Evolutionary conservation across 2,329 filamentous ascomycete species (phyloP), one percentile per base, ranked within the genome.

Genomic region (Aureobasidium zeae): DNA sequence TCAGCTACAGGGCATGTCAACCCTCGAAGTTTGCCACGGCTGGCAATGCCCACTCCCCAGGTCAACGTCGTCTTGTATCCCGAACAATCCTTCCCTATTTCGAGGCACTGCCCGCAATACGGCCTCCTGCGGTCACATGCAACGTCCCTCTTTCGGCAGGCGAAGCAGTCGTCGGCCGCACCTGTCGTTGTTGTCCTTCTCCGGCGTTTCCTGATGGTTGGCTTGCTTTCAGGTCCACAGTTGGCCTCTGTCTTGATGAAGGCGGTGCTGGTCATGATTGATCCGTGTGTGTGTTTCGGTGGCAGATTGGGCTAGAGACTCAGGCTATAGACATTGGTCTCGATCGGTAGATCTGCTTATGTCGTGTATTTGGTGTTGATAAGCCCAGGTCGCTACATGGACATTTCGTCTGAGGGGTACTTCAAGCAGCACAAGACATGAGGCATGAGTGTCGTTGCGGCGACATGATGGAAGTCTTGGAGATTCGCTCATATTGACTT

Each of bases 21-120:
- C 28, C 89, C 89, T 49, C 89, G 79, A 51, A 96, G 78, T 70
- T 96, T 96, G 59, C 89, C 89, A 57, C 89, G 81, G 65, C 88
- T 95, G 45, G 89, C 89, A 47, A 96, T 89, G 39, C 89, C 89
- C 35, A 95, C 86, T 30, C 87, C 87, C 89, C 89, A 96, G 34
- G 89, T 96, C 64, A 96, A 73, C 55, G 89, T 88, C 12, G 89
- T 96, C 68, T 93, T 93, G 72, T 96, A 96, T 48, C 89, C 89
- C 20, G 86, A 87, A 68, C 89, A 96, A 59, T 94, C 87, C 61
- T 86, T 87, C 52, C 87, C 88, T 51, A 86, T 74, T 55, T 94
- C 86, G 50, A 96, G 76, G 63, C 89, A 98, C 65, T 87, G 88
- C 32, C 87, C 87, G 68, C 91, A 96, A 66, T 95, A 96, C 7